Evolutionary conservation across 441 rosid species (phyloP).

Genomic region (Erodium moschatum): DNA sequence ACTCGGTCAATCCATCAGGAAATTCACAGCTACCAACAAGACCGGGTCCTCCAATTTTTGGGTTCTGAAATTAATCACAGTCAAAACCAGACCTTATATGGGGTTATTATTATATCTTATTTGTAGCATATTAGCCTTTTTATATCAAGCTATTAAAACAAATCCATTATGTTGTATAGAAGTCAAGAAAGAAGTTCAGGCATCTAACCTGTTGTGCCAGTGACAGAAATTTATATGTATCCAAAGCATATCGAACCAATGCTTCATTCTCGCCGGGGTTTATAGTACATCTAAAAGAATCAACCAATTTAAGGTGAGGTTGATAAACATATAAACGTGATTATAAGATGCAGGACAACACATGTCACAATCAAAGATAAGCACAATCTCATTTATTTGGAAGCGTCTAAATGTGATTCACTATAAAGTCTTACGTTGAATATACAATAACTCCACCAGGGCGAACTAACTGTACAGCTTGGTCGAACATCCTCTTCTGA

Average conservation of each 20-base stretch:
- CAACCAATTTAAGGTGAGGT: neutral
- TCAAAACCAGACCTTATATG: conserved; percentile 9
- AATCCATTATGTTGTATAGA: neutral
- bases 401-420: too few relatives aligned
- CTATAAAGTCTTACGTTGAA: conserved; percentile 49
- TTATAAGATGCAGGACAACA: too few relatives aligned
- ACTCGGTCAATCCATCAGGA: conserved; percentile 74
- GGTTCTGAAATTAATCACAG: conserved; percentile 42
- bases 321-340: too few relatives aligned
- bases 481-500: conserved; percentile 87
- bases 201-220: conserved; percentile 68
- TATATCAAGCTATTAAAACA: neutral
- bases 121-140: neutral
- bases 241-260: conserved; percentile 81
- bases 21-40: conserved; percentile 63
- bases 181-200: neutral
- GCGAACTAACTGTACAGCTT: conserved; percentile 88
- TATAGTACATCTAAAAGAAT: conserved; percentile 64
- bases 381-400: too few relatives aligned
- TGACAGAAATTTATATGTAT: conserved; percentile 66
- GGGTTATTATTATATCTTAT: too few relatives aligned
- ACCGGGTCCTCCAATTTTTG: conserved; percentile 88
- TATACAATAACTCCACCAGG: conserved; percentile 88
- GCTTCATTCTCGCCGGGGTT: conserved; percentile 95
- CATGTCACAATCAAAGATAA: too few relatives aligned